phyloP scores from a whole-genome alignment of 345 rosid genomes.

The Combretum micranthum region DNA sequence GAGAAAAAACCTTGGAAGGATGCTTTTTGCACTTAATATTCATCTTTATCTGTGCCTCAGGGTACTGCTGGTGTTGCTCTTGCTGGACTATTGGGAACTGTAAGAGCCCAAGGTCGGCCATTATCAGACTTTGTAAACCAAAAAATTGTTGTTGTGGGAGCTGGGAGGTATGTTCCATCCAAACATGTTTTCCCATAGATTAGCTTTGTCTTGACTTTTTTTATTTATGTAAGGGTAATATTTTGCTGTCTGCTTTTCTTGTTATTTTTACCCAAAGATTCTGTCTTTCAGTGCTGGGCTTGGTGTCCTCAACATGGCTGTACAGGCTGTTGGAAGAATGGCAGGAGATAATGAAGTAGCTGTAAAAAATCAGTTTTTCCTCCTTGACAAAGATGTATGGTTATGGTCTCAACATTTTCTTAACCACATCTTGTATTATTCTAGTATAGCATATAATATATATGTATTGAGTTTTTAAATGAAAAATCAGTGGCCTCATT shows the following conservation, averaged over 20 bases:
- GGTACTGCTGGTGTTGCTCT: constrained; percentile 99
- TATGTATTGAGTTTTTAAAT: neutral
- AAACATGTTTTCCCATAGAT: neutral
- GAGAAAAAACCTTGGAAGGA: no score
- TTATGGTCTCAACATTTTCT: constrained; percentile 13
- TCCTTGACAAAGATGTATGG: constrained; percentile 86
- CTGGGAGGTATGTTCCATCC: constrained; percentile 72
- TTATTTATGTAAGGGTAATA: constrained; percentile 3
- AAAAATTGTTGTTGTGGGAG: constrained; percentile 98
- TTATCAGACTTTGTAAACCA: constrained; percentile 77
- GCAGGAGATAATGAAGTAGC: constrained; percentile 52
- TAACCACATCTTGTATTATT: constrained; percentile 4
- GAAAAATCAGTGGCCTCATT: neutral
- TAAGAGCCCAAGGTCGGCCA: constrained; percentile 89
- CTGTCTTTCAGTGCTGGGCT: constrained; percentile 82
- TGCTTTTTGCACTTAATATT: neutral
- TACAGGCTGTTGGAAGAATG: constrained; percentile 72
- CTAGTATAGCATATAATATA: no score
- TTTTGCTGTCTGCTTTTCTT: constrained; percentile 11
- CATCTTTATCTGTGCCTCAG: constrained; percentile 25
- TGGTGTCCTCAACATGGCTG: constrained; percentile 82
- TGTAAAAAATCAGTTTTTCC: constrained; percentile 50
- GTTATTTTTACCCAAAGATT: neutral
- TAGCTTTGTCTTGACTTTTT: neutral
- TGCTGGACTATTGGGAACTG: constrained; percentile 89